These are phyloP conservation scores for Mycena alexandri DNA, from an alignment of 768 basidiomycete species.

Conservation along the genomic window DNA sequence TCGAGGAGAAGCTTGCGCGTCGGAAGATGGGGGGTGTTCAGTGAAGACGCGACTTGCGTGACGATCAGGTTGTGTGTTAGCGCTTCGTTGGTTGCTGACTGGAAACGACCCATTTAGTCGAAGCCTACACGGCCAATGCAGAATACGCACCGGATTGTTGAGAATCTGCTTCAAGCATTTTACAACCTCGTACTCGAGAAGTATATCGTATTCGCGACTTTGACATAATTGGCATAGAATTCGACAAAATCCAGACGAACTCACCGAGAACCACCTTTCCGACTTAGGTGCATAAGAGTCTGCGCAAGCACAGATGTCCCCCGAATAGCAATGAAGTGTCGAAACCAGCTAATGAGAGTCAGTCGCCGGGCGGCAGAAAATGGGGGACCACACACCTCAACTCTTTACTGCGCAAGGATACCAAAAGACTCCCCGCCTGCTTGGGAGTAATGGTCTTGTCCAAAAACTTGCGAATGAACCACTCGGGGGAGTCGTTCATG, in stretches of 20 bases:
- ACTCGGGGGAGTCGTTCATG: conserved; percentile 85
- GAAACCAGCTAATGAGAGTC: conserved; percentile 75
- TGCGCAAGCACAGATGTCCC: conserved; percentile 91
- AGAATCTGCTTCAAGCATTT: conserved; percentile 90
- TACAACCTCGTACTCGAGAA: conserved; percentile 87
- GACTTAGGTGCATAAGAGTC: conserved; percentile 79
- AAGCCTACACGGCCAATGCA: conserved; percentile 28
- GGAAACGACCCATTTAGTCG: conserved; percentile 1
- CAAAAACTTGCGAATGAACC: conserved; percentile 93
- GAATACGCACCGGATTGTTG: conserved; percentile 67
- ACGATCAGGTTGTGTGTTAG: conserved; percentile 80
- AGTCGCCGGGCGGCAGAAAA: conserved; percentile 31
- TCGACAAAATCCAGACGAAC: not conserved
- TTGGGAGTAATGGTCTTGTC: conserved; percentile 87
- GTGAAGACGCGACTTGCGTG: conserved; percentile 82
- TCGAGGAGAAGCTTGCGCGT: conserved; percentile 86
- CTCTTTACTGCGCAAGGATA: conserved; percentile 85
- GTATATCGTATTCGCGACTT: conserved; percentile 74
- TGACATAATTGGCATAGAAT: conserved; percentile 16
- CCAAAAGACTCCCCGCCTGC: conserved; percentile 80
- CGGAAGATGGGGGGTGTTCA: conserved; percentile 84
- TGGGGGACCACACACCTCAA: conserved; percentile 66
- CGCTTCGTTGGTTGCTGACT: conserved; percentile 81
- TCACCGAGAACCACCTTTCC: conserved; percentile 75
- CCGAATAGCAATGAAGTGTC: conserved; percentile 77